Evolutionary conservation across 2,329 filamentous ascomycete genomes (phyloP).

Genomic region (Mariannaea sp.): DNA sequence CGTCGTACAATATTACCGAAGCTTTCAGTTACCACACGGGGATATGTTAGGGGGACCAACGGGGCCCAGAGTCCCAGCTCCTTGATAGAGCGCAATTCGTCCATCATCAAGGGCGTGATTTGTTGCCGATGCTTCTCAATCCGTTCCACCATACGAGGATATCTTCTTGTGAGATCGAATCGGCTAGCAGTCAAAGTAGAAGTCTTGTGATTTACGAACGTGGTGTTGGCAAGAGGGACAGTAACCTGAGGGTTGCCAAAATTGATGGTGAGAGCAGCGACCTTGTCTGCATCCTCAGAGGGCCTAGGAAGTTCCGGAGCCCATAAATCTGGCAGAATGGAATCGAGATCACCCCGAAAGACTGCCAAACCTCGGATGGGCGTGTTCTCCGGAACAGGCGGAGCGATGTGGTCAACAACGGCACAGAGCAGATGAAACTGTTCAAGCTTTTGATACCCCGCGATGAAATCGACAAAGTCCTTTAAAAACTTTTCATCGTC

Average conservation of each 20-base stretch:
- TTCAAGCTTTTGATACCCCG: slow-evolving; percentile 46
- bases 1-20: slow-evolving; percentile 81
- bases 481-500: slow-evolving; percentile 50
- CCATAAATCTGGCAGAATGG: slow-evolving; percentile 55
- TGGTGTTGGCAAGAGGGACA: slow-evolving; percentile 75
- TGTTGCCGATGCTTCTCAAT: slow-evolving; percentile 48
- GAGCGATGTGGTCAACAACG: slow-evolving; percentile 60
- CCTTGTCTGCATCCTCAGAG: slow-evolving; percentile 41
- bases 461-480: slow-evolving; percentile 52
- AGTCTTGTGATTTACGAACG: slow-evolving; percentile 71
- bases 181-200: slow-evolving; percentile 59
- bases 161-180: slow-evolving; percentile 34
- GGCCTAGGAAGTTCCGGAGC: slow-evolving; percentile 34
- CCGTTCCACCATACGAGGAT: slow-evolving; percentile 33
- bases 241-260: slow-evolving; percentile 49
- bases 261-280: slow-evolving; percentile 50
- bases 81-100: slow-evolving; percentile 28
- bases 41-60: slow-evolving; percentile 65
- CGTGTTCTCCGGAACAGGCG: slow-evolving; percentile 38
- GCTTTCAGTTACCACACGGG: slow-evolving; percentile 65
- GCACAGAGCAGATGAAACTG: slow-evolving; percentile 57
- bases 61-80: slow-evolving; percentile 47
- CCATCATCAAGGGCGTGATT: slow-evolving; percentile 36
- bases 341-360: slow-evolving; percentile 48
- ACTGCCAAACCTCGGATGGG: slow-evolving; percentile 56